phyloP scores from a whole-genome alignment of 495 filamentous ascomycete genomes.

The Tuber aestivum region DNA sequence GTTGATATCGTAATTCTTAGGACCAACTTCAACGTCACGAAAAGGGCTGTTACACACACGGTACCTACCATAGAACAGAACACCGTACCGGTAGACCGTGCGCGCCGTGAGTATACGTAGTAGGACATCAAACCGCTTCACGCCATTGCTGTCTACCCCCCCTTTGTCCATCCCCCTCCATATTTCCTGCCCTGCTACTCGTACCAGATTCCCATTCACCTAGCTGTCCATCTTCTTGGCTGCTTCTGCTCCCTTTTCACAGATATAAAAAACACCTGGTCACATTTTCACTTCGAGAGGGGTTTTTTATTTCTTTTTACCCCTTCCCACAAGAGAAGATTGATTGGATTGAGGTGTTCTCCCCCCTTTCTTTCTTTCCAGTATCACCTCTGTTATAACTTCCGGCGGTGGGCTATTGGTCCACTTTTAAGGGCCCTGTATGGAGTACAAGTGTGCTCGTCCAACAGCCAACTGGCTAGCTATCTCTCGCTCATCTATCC shows the following conservation, averaged over 20 bases:
- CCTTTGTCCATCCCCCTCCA: neutral
- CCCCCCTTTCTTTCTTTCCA: neutral
- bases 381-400: neutral
- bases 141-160: neutral
- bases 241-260: neutral
- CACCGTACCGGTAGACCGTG: neutral
- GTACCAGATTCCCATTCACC: neutral
- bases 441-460: neutral
- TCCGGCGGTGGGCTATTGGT: neutral
- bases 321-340: neutral
- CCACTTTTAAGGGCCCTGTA: neutral
- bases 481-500: neutral
- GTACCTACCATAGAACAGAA: neutral
- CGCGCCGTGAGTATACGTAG: neutral
- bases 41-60: neutral
- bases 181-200: neutral
- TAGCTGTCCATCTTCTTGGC: neutral
- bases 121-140: neutral
- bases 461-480: too few relatives aligned
- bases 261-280: neutral
- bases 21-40: neutral
- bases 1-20: conserved; percentile 4
- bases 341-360: neutral
- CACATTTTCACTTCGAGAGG: neutral
- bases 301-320: neutral